Percentiles rank a stretch among this genome's conserved stretches.
Conservation (phyloP, 176 grass and related monocot genomes). For the Sorghum bicolor region Sorghum_bicolor_NCBIv3 NC_012875.2:54887001-54887500, state of each 20-base stretch:
- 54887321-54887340: slow-evolving; percentile 41
- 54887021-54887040: slow-evolving; percentile 99
- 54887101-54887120: background rate
- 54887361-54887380: slow-evolving; percentile 73
- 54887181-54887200: slow-evolving; percentile 94
- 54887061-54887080: slow-evolving; percentile 12
- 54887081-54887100: background rate
- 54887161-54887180: slow-evolving; percentile 81
- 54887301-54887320: slow-evolving; percentile 88
- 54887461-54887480: background rate
- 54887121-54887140: background rate
- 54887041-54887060: slow-evolving; percentile 49
- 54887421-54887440: background rate
- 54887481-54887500: background rate
- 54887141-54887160: slow-evolving; percentile 16
- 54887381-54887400: slow-evolving; percentile 54
- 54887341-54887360: slow-evolving; percentile 82
- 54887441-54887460: background rate
- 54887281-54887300: slow-evolving; percentile 85
- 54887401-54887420: background rate
- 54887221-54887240: slow-evolving; percentile 87
- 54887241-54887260: slow-evolving; percentile 98
- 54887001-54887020: slow-evolving; percentile 85
- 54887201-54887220: slow-evolving; percentile 81
- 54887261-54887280: slow-evolving; percentile 97